A percentile compares a stretch with the other conserved stretches of the same genome.
Conservation (phyloP, 345 rosid species). For the Hibiscus mutabilis region DNA sequence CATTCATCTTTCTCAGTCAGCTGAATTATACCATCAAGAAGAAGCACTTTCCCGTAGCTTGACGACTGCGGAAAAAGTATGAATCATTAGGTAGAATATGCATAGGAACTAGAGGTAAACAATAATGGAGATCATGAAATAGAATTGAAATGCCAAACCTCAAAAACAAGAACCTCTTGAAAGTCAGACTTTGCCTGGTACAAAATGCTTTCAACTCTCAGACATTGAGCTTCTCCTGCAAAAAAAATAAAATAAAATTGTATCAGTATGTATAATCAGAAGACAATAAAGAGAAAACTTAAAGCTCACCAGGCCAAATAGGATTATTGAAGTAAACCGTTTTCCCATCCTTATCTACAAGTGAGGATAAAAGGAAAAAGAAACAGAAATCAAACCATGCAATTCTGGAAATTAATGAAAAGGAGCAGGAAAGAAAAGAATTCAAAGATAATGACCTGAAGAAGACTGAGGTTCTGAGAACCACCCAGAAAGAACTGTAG, state of each 20-base stretch:
- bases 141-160: slow-evolving; percentile 42
- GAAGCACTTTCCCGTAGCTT: slow-evolving; percentile 91
- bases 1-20: slow-evolving; percentile 94
- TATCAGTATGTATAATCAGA: not conserved
- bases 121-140: not conserved
- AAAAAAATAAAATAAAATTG: not conserved
- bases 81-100: not conserved
- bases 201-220: slow-evolving; percentile 67
- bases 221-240: slow-evolving; percentile 91
- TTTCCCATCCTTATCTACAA: slow-evolving; percentile 47
- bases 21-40: slow-evolving; percentile 92
- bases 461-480: slow-evolving; percentile 65
- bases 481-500: slow-evolving; percentile 99
- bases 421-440: not conserved
- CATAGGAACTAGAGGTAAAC: not conserved
- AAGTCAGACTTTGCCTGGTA: slow-evolving; percentile 72
- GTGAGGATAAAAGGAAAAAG: not conserved
- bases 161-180: slow-evolving; percentile 88
- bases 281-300: not conserved
- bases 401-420: not conserved
- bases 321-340: slow-evolving; percentile 82
- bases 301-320: slow-evolving; percentile 86
- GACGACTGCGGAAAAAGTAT: slow-evolving; percentile 53
- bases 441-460: slow-evolving; percentile 41
- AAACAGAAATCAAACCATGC: not conserved